Evolutionary conservation across 108 stramenopile genomes (phyloP), one percentile per base, ranked within the genome.

Genomic region (Nitzschia inconspicua): DNA sequence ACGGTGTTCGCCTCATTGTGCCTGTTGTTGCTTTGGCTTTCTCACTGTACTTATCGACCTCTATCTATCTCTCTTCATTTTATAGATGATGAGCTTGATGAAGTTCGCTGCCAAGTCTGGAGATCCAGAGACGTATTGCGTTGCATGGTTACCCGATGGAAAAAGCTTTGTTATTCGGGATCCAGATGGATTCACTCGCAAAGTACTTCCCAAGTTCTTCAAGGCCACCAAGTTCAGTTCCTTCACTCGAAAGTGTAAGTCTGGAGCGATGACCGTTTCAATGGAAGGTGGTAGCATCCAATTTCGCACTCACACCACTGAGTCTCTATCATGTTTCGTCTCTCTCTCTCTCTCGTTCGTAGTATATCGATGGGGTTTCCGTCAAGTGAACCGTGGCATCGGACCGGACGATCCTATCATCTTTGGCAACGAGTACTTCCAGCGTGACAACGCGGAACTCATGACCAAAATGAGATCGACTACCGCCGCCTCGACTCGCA

Each of bases 321-420:
- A 39, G n/a, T n/a, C n/a, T n/a, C 25, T 8, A 11, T 18, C 22
- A 24, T 49, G 25, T 18, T 4, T 7, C 7, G 7, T 24, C 4
- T 49, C 48, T 11, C 20, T 23, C 18, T 6, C 22, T 34, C 31
- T 52, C 30, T 19, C 26, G 10, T 52, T 52, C 37, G 14, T 22
- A 54, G 72, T 95, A 3, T 89, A 95, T 44, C 71, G 90, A 16
- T 86, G 80, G 80, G 85, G 85, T 11, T 86, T 86, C 62, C 77
- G 78, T 49, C 80, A 86, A 57, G 47, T 82, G 24, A 82, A 82
- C 60, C 70, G 84, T 31, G 84, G 84, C 4, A 82, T 82, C 35
- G 81, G 81, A 3, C 81, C 76, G 3, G 83, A 85, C 44, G 68
- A 76, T 63, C 76, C 85, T 16, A 75, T 83, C 35, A 81, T 78